These are phyloP conservation scores for Amorphotheca resinae DNA, from an alignment of 495 filamentous ascomycete species.

Conservation along the genomic window DNA sequence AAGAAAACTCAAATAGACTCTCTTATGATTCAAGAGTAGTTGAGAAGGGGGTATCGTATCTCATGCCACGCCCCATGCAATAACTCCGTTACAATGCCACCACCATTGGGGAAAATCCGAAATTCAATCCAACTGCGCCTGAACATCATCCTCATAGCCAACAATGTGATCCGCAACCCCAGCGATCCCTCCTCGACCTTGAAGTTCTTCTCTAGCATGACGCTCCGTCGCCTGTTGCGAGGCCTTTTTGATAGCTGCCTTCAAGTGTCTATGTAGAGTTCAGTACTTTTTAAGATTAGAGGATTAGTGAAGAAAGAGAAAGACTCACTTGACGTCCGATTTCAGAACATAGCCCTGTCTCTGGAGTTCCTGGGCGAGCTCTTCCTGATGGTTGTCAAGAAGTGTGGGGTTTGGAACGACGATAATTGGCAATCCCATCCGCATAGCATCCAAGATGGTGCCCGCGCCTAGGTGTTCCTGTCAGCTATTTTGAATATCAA, in stretches of 20 bases:
- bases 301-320: not conserved
- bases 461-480: slow-evolving; percentile 55
- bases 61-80: too few species aligned
- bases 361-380: slow-evolving; percentile 65
- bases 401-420: slow-evolving; percentile 77
- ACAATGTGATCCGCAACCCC: not conserved
- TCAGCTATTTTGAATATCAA: slow-evolving; percentile 1
- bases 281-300: slow-evolving; percentile 8
- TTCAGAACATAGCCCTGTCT: slow-evolving; percentile 34
- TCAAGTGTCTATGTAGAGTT: too few species aligned
- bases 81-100: too few species aligned
- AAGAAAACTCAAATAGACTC: too few species aligned
- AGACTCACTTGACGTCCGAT: slow-evolving; percentile 7
- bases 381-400: slow-evolving; percentile 84
- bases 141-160: slow-evolving; percentile 6
- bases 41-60: too few species aligned
- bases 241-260: slow-evolving; percentile 4
- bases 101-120: too few species aligned
- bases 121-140: not conserved
- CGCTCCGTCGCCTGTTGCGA: too few species aligned
- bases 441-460: slow-evolving; percentile 71
- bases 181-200: too few species aligned
- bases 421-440: slow-evolving; percentile 52
- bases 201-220: too few species aligned
- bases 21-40: too few species aligned